Evolutionary conservation across 441 rosid genomes (phyloP).

Genomic region (Biscutella laevigata): DNA sequence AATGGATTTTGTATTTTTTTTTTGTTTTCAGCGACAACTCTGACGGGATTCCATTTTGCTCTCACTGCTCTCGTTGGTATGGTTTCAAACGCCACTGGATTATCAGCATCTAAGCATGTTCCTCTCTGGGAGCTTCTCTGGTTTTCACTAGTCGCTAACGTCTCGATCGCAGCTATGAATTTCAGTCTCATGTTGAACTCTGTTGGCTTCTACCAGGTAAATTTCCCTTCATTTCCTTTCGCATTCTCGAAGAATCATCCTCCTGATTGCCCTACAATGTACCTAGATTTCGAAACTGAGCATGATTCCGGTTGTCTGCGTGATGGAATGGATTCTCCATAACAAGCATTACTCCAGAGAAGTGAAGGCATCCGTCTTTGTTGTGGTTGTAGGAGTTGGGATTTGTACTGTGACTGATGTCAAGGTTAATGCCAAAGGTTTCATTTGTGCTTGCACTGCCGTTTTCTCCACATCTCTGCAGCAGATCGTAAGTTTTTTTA

Average conservation of each 20-base stretch:
- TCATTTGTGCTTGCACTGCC: constrained; percentile 67
- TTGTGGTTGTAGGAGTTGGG: constrained; percentile 87
- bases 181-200: constrained; percentile 94
- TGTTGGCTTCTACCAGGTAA: constrained; percentile 86
- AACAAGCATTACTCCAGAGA: constrained; percentile 66
- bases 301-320: constrained; percentile 93
- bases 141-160: constrained; percentile 80
- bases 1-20: neutral
- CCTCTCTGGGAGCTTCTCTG: constrained; percentile 96
- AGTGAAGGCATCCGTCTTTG: constrained; percentile 74
- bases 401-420: constrained; percentile 96
- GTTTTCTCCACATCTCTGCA: constrained; percentile 81
- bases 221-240: neutral
- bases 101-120: constrained; percentile 64
- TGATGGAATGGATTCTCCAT: constrained; percentile 92
- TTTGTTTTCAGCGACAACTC: constrained; percentile 60
- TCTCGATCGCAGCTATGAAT: constrained; percentile 90
- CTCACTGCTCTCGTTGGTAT: constrained; percentile 83
- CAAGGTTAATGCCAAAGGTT: constrained; percentile 86
- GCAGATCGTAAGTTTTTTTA: constrained; percentile 72
- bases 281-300: constrained; percentile 81
- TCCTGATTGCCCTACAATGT: neutral
- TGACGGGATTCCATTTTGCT: constrained; percentile 90
- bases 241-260: neutral
- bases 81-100: constrained; percentile 87